Conservation (phyloP, 2,329 filamentous ascomycete species). For the Penicillium sp. region DNA sequence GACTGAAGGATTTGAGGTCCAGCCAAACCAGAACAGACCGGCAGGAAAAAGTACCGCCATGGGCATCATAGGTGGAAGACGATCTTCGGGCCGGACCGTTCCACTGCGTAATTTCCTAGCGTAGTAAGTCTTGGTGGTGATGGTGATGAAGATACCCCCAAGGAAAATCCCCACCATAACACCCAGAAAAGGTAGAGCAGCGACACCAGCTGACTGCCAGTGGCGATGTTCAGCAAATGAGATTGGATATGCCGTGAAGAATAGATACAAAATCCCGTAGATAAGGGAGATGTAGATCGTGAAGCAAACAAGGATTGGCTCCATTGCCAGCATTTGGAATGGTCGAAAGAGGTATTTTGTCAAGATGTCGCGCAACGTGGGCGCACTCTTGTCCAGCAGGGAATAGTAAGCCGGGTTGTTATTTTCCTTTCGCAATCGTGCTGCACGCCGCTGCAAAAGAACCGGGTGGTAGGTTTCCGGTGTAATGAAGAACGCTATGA, state of each 20-base stretch:
- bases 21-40: constrained; percentile 58
- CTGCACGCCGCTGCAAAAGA: neutral
- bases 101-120: neutral
- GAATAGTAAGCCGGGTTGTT: neutral
- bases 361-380: neutral
- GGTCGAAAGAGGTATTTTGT: constrained; percentile 29
- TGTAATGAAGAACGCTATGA: neutral
- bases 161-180: neutral
- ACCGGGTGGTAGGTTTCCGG: neutral
- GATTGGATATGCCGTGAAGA: constrained; percentile 40
- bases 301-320: constrained; percentile 37
- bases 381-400: neutral
- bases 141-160: neutral
- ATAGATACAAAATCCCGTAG: constrained; percentile 40
- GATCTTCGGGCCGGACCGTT: constrained; percentile 47
- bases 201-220: neutral
- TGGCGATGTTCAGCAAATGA: constrained; percentile 27
- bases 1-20: constrained; percentile 47
- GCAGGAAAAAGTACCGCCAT: constrained; percentile 50
- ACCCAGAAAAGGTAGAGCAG: constrained; percentile 8
- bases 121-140: neutral
- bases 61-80: constrained; percentile 54
- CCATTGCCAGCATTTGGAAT: constrained; percentile 35
- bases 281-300: constrained; percentile 39
- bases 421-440: neutral